Base-by-base conservation (phyloP, 2,329 filamentous ascomycete species). In the Aspergillus sp. region DNA sequence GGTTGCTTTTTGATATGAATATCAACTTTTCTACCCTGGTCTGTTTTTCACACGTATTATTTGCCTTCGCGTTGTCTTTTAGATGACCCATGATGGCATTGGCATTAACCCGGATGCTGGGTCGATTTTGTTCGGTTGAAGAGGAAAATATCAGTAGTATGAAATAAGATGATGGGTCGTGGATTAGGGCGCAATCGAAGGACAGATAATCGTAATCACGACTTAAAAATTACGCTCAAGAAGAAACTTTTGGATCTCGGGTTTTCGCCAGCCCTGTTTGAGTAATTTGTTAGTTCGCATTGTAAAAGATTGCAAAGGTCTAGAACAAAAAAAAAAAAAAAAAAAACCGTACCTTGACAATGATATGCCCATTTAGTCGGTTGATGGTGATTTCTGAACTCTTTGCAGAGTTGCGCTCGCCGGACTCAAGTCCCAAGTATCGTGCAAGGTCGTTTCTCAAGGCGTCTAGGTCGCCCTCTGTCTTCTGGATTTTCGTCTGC, bases 401-500 rank as follows among this genome's bases (percentile, higher is more conserved):
- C 66, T 69, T 71, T 55, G 59, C 59, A 24, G 64, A 65, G 52
- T 62, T 65, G 43, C 62, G 67, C 19, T 77, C 83, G 78, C 50
- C 80, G 70, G 67, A 61, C 23, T 82, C 75, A 43, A 93, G 68
- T 1, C 79, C 75, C 60, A 96, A 73, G 11, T 80, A 82, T 19
- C 76, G 69, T 39, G 80, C 77, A 56, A 98, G 71, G 65, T 92
- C 88, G 37, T 82, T 74, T 60, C 84, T 81, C 62, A 98, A 72
- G 3, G 79, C 82, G 33, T 79, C 74, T 50, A 86, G 69, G 71
- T 96, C 84, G 15, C 95, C 95, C 57, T 91, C 86, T 50, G 93
- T 83, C 75, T 90, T 92, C 73, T 91, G 89, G 56, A 99, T 77
- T 56, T 85, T 75, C 5, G 93, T 96, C 67, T 90, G 76, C 67